phyloP scores from a whole-genome alignment of 2,329 filamentous ascomycete species.

The Trichocomaceae sp. region DNA sequence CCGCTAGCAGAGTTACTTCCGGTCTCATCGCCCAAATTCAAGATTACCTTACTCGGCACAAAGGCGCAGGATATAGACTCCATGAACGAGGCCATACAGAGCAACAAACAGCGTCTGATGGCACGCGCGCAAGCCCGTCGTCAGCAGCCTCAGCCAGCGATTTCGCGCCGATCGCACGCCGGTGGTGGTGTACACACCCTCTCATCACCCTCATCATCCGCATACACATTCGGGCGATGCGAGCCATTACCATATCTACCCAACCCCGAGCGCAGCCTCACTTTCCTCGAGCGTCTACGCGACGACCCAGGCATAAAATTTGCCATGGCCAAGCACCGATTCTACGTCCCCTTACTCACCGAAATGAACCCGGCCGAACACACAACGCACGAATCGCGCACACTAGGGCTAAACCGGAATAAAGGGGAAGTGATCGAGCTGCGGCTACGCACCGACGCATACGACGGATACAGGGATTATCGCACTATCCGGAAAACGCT shows the following conservation, averaged over 20 bases:
- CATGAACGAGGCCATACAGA: constrained; percentile 33
- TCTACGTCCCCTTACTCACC: constrained; percentile 76
- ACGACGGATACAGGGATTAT: constrained; percentile 91
- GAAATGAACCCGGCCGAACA: constrained; percentile 90
- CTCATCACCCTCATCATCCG: constrained; percentile 47
- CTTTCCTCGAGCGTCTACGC: constrained; percentile 68
- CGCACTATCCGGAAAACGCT: constrained; percentile 83
- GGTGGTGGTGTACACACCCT: constrained; percentile 26
- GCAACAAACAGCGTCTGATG: constrained; percentile 23
- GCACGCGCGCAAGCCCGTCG: constrained; percentile 23
- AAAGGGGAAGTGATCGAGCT: constrained; percentile 84
- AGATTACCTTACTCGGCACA: constrained; percentile 43
- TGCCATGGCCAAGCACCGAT: constrained; percentile 77
- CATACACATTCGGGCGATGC: constrained; percentile 75
- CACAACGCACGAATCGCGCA: constrained; percentile 74
- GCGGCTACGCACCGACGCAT: constrained; percentile 81
- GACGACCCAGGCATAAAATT: constrained; percentile 79
- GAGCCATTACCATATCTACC: constrained; percentile 72
- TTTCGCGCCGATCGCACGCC: constrained; percentile 7
- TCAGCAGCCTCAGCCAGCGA: constrained; percentile 14
- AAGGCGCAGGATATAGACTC: constrained; percentile 36
- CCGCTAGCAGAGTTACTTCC: constrained; percentile 29
- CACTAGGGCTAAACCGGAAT: constrained; percentile 82
- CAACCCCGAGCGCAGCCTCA: constrained; percentile 61
- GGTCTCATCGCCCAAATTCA: constrained; percentile 33